A percentile compares a stretch with the other conserved stretches of the same genome.
phyloP scores from a whole-genome alignment of 2,329 filamentous ascomycete genomes.

The Aspergillus arachidicola region DNA sequence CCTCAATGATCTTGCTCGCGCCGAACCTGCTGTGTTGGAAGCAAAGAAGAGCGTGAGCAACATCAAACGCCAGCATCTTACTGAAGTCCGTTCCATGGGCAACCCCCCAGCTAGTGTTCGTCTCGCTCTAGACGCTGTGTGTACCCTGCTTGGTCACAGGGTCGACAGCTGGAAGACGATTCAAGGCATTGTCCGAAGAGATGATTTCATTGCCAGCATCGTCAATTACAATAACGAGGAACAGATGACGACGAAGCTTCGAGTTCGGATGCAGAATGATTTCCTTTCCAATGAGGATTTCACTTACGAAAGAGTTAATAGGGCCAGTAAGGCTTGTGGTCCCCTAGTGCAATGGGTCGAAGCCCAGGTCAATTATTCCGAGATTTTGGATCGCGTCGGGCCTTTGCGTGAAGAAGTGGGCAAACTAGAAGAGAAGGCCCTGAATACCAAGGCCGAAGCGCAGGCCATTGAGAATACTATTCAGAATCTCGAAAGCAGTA shows the following conservation, averaged over 20 bases:
- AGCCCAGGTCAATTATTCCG: constrained; percentile 97
- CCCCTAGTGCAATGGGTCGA: constrained; percentile 96
- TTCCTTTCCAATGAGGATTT: constrained; percentile 93
- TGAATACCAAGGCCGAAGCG: constrained; percentile 91
- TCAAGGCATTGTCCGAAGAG: constrained; percentile 81
- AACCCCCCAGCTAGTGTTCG: constrained; percentile 89
- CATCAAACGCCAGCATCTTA: constrained; percentile 96
- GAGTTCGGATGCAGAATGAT: constrained; percentile 88
- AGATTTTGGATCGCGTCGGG: constrained; percentile 91
- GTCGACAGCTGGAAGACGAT: constrained; percentile 90
- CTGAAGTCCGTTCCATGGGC: constrained; percentile 95
- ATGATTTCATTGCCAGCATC: constrained; percentile 98
- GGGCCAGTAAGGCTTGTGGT: constrained; percentile 94
- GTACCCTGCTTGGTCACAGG: constrained; percentile 88
- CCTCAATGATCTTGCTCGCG: constrained; percentile 80
- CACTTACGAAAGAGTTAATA: constrained; percentile 93
- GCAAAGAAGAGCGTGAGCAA: constrained; percentile 96
- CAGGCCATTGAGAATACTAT: constrained; percentile 90
- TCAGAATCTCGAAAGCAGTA: constrained; percentile 79
- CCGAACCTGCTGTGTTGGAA: constrained; percentile 89
- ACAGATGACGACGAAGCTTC: constrained; percentile 83
- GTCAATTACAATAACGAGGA: constrained; percentile 95
- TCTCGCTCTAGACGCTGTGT: constrained; percentile 93
- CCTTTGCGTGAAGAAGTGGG: constrained; percentile 88
- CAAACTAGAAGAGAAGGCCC: constrained; percentile 80